A percentile compares a stretch with the other conserved stretches of the same genome.
These are phyloP conservation scores for Artemisia princeps DNA, from an alignment of 140 eudicot species.

Conservation along the genomic window DNA sequence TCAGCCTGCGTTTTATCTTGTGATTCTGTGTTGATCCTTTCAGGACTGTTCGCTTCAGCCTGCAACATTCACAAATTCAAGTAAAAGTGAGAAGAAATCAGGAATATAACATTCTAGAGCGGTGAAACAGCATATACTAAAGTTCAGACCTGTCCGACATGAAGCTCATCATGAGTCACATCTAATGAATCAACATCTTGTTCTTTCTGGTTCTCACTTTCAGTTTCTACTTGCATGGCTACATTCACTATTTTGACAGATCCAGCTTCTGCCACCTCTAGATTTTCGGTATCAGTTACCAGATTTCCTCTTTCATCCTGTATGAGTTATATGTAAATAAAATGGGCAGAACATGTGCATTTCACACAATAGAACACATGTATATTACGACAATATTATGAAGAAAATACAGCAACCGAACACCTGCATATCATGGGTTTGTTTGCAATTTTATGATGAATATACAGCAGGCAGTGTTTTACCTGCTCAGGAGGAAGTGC, in stretches of 20 bases:
- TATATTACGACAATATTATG: background rate
- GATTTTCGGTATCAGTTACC: conserved; percentile 4
- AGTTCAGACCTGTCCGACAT: conserved; percentile 19
- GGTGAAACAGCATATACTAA: background rate
- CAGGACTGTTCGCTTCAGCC: conserved; percentile 18
- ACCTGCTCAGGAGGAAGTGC: conserved; percentile 11
- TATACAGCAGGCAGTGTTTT: background rate
- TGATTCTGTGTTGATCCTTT: conserved; percentile 11
- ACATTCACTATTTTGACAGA: background rate
- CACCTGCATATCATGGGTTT: background rate
- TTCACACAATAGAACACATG: background rate
- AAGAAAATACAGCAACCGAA: background rate
- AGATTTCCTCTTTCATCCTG: conserved; percentile 15
- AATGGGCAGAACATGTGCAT: background rate
- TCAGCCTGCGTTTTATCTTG: background rate
- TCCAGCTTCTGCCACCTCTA: conserved; percentile 8
- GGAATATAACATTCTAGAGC: conserved; percentile 1
- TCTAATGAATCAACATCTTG: background rate
- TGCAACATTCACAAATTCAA: conserved; percentile 17
- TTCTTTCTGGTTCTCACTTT: conserved; percentile 19
- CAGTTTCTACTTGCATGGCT: conserved; percentile 9
- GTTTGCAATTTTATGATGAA: background rate
- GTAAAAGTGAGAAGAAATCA: background rate
- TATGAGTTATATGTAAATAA: background rate
- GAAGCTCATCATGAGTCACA: background rate